phyloP scores from a whole-genome alignment of 495 filamentous ascomycete genomes.

The Podospora anserina region DNA sequence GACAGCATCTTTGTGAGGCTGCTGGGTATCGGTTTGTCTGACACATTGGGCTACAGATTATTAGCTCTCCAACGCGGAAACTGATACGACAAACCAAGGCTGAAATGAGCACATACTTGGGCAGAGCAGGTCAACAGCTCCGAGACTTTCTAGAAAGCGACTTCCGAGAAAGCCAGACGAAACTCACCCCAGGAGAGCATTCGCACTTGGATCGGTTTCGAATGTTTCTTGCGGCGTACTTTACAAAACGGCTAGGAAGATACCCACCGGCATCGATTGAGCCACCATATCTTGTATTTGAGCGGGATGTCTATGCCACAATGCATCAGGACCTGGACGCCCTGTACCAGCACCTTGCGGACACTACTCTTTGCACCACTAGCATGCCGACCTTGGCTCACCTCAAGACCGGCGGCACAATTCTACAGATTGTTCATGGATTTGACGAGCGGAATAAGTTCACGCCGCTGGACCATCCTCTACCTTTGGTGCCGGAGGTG shows the following conservation, averaged over 20 bases:
- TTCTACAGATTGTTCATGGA: slow-evolving; percentile 55
- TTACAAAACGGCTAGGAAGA: slow-evolving; percentile 58
- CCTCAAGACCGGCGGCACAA: slow-evolving; percentile 52
- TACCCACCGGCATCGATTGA: slow-evolving; percentile 54
- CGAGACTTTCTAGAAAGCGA: slow-evolving; percentile 60
- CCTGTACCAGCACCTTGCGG: slow-evolving; percentile 61
- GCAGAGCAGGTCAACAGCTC: slow-evolving; percentile 46
- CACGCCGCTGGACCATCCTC: slow-evolving; percentile 50
- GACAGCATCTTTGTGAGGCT: background rate
- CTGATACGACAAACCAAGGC: slow-evolving; percentile 57
- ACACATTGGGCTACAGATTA: slow-evolving; percentile 37
- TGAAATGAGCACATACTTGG: slow-evolving; percentile 61
- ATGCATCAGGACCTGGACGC: slow-evolving; percentile 63
- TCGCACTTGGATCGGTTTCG: slow-evolving; percentile 63
- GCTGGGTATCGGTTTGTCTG: background rate
- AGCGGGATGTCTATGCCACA: slow-evolving; percentile 47
- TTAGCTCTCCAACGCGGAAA: slow-evolving; percentile 53
- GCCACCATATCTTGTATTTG: slow-evolving; percentile 40
- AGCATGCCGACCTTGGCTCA: slow-evolving; percentile 41
- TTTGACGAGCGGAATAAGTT: slow-evolving; percentile 58
- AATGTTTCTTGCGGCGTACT: slow-evolving; percentile 58
- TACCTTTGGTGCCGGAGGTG: slow-evolving; percentile 56
- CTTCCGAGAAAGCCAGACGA: slow-evolving; percentile 53
- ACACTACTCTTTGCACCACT: slow-evolving; percentile 45
- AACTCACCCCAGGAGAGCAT: slow-evolving; percentile 49